Percentiles rank a stretch among this genome's conserved stretches.
phyloP scores from a whole-genome alignment of 257 asterid genomes.

The Capsicum chinense region DNA sequence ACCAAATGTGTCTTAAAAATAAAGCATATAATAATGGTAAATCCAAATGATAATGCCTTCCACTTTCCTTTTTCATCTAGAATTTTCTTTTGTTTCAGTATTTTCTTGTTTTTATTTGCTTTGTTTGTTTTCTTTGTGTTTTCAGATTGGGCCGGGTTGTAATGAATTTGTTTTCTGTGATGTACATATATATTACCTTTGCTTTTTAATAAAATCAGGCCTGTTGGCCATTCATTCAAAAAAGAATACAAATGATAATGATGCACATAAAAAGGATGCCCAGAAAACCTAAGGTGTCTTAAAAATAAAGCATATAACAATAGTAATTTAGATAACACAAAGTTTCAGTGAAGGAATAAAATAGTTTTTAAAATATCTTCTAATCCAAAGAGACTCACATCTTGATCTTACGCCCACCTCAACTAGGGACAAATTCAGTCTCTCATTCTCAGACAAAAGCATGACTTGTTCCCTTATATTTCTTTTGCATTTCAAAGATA shows the following conservation, averaged over 20 bases:
- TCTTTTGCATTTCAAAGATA: constrained; percentile 18
- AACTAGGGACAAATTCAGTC: background rate
- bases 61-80: no score
- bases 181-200: no score
- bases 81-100: no score
- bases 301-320: background rate
- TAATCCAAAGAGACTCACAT: constrained; percentile 2
- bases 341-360: constrained; percentile 4
- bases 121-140: no score
- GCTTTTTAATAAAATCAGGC: no score
- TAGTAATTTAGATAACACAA: background rate
- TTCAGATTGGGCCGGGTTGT: no score
- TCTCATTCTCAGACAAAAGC: background rate
- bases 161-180: no score
- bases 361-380: background rate
- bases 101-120: no score
- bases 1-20: background rate
- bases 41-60: no score
- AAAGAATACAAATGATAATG: background rate
- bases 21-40: background rate
- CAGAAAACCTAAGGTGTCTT: background rate
- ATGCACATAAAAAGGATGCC: background rate
- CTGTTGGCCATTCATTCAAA: background rate
- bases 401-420: constrained; percentile 15
- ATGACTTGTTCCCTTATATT: background rate